A percentile compares a stretch with the other conserved stretches of the same genome.
Conservation (phyloP, 495 filamentous ascomycete genomes). For the Penicillium samsonianum region DNA sequence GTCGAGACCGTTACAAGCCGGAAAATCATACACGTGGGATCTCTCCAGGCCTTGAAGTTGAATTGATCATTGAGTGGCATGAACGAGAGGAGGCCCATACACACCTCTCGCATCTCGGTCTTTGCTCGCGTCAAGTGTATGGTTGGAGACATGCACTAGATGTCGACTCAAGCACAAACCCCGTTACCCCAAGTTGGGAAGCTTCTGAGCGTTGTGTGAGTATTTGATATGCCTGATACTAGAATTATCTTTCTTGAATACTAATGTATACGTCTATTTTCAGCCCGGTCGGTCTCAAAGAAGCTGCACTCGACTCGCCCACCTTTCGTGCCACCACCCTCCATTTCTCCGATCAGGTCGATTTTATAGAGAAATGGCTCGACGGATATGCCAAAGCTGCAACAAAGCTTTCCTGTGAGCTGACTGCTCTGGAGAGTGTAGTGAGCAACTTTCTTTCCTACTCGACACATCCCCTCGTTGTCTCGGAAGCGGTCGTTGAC, state of each 20-base stretch:
- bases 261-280: constrained; percentile 16
- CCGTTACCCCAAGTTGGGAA: constrained; percentile 52
- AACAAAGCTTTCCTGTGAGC: constrained; percentile 73
- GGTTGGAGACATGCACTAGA: constrained; percentile 47
- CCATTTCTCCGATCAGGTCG: constrained; percentile 91
- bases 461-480: constrained; percentile 65
- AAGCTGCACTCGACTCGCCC: constrained; percentile 93
- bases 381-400: constrained; percentile 80
- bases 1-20: constrained; percentile 6
- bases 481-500: constrained; percentile 81
- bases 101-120: constrained; percentile 12
- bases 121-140: constrained; percentile 38
- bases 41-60: constrained; percentile 17
- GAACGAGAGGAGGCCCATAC: constrained; percentile 6
- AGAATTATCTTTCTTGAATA: neutral
- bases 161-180: constrained; percentile 48
- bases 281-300: constrained; percentile 86
- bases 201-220: constrained; percentile 59
- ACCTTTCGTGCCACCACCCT: constrained; percentile 87
- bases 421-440: constrained; percentile 64
- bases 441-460: constrained; percentile 74
- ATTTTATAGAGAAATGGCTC: constrained; percentile 90
- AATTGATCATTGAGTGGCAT: constrained; percentile 5
- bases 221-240: neutral
- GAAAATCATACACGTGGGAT: constrained; percentile 19